Percentiles rank a stretch among this genome's conserved stretches.
These are phyloP conservation scores for Glycine soja DNA, from an alignment of 306 rosid species.

Conservation along the genomic window DNA sequence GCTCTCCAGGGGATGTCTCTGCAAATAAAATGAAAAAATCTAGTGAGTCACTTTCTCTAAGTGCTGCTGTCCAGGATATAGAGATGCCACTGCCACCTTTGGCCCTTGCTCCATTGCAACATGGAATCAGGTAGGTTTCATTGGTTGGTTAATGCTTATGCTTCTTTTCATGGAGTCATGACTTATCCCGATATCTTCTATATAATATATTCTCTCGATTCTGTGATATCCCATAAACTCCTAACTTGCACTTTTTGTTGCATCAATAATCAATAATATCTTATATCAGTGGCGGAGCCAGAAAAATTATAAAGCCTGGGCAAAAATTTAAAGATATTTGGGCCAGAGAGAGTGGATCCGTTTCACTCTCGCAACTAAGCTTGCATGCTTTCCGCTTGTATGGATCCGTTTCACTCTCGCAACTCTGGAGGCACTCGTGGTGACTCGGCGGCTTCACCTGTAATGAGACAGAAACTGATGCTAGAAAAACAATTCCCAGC, in stretches of 20 bases:
- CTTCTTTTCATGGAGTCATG: constrained; percentile 19
- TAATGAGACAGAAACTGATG: too few species aligned
- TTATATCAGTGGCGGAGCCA: too few species aligned
- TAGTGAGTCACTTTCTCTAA: constrained; percentile 56
- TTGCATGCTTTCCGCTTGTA: too few species aligned
- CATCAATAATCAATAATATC: constrained; percentile 1
- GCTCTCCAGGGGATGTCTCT: constrained; percentile 59
- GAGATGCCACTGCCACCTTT: constrained; percentile 97
- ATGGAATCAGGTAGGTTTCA: constrained; percentile 76
- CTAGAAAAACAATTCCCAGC: too few species aligned
- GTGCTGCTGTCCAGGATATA: constrained; percentile 62
- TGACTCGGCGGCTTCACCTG: too few species aligned
- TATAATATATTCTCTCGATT: too few species aligned
- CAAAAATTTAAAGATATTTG: too few species aligned
- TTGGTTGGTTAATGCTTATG: constrained; percentile 14
- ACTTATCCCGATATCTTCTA: not conserved
- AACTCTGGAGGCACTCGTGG: too few species aligned
- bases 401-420: too few species aligned
- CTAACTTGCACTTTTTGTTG: constrained; percentile 22
- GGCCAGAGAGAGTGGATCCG: too few species aligned
- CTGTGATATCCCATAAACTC: not conserved
- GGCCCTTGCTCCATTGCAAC: constrained; percentile 82
- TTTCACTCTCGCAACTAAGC: too few species aligned
- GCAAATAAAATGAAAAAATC: constrained; percentile 54
- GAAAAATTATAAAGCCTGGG: too few species aligned